phyloP scores from a whole-genome alignment of 257 asterid species.

The Fraxinus cuspidata region DNA sequence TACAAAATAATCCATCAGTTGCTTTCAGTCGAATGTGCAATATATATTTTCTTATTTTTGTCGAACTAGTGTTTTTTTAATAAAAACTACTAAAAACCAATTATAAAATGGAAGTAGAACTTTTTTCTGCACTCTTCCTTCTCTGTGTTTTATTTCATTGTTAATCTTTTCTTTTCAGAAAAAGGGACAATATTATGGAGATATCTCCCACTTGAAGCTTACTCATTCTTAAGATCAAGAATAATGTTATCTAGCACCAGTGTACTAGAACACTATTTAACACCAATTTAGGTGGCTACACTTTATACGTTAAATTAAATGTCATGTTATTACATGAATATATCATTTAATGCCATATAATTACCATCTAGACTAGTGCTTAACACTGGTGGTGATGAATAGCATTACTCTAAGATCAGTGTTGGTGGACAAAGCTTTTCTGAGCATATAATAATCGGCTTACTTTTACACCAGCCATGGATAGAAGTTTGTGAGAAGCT shows the following conservation, averaged over 20 bases:
- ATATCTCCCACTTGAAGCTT: not conserved
- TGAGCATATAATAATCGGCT: constrained; percentile 29
- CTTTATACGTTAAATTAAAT: no score
- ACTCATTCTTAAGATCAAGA: constrained; percentile 10
- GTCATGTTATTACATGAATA: no score
- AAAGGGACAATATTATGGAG: constrained; percentile 12
- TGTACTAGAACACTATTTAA: no score
- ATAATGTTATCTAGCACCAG: no score
- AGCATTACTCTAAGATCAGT: not conserved
- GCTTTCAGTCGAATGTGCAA: not conserved
- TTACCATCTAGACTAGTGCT: no score
- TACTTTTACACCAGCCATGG: constrained; percentile 84
- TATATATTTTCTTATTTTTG: not conserved
- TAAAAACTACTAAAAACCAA: constrained; percentile 2
- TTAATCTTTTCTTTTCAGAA: not conserved
- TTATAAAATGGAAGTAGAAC: not conserved
- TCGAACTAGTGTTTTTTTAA: not conserved
- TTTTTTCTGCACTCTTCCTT: not conserved
- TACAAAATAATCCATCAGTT: not conserved
- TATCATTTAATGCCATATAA: no score
- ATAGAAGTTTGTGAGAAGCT: constrained; percentile 81
- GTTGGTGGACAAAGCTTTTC: constrained; percentile 17
- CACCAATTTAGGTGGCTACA: no score
- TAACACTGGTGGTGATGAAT: no score
- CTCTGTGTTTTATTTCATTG: not conserved